Conservation (phyloP, 805 yeast species). For the Wickerhamomyces subpelliculosus region DNA sequence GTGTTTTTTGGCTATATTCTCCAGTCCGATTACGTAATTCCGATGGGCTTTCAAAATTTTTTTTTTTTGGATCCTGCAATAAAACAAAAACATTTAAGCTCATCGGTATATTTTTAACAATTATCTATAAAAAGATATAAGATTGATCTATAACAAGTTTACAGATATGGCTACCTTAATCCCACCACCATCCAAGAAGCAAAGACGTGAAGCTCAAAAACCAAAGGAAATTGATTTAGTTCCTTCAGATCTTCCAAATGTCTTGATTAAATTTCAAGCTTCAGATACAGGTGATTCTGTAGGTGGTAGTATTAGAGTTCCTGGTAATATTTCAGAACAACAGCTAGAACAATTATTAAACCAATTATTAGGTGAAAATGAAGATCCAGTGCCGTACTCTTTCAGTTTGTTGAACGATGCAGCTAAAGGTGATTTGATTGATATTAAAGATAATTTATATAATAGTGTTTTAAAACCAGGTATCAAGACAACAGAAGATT, state of each 20-base stretch:
- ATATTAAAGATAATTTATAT: constrained; percentile 73
- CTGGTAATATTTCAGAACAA: constrained; percentile 77
- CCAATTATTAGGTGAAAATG: constrained; percentile 60
- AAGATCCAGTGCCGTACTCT: constrained; percentile 77
- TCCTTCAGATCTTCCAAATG: constrained; percentile 81
- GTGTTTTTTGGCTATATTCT: no score
- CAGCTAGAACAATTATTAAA: constrained; percentile 87
- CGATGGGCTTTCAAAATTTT: constrained; percentile 2
- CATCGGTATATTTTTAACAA: background rate
- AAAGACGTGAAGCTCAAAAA: constrained; percentile 74
- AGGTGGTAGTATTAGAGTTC: constrained; percentile 85
- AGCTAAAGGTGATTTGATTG: constrained; percentile 43
- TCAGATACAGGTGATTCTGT: constrained; percentile 84
- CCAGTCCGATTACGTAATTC: no score
- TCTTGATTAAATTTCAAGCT: constrained; percentile 83
- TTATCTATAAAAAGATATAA: no score
- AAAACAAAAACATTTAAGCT: background rate
- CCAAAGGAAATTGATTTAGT: constrained; percentile 67
- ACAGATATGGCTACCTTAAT: constrained; percentile 76
- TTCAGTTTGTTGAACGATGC: constrained; percentile 59
- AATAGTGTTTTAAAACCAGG: constrained; percentile 81
- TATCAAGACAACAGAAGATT: constrained; percentile 85
- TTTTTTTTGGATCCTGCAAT: background rate
- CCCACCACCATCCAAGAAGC: constrained; percentile 92
- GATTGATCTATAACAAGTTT: no score